Evolutionary conservation across 257 asterid species (phyloP).

Genomic region (Cynanchum wilfordii): DNA sequence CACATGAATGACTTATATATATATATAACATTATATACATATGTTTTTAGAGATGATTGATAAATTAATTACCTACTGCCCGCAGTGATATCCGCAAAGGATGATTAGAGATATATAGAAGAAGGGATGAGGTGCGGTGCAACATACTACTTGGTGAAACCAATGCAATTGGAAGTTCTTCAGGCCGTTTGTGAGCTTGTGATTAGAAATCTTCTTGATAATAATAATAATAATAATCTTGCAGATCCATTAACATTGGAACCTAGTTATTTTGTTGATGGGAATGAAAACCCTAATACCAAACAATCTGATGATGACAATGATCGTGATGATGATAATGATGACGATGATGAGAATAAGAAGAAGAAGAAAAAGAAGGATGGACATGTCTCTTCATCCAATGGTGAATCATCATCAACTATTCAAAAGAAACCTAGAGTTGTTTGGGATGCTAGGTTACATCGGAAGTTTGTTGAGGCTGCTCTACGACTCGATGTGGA

Average conservation of each 20-base stretch:
- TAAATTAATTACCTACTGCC: no score
- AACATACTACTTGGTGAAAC: constrained; percentile 67
- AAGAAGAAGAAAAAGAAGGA: no score
- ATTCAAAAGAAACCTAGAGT: constrained; percentile 60
- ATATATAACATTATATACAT: no score
- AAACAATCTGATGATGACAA: constrained; percentile 18
- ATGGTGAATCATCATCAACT: constrained; percentile 38
- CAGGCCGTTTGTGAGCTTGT: constrained; percentile 68
- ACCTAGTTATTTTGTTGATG: no score
- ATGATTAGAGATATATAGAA: constrained; percentile 45
- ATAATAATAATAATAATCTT: no score
- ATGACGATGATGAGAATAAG: no score
- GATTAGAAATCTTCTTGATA: constrained; percentile 27
- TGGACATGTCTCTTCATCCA: constrained; percentile 18
- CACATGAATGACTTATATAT: no score
- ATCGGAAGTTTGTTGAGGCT: constrained; percentile 52
- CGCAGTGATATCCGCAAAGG: constrained; percentile 52
- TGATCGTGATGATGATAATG: constrained; percentile 35
- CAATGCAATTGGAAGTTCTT: constrained; percentile 57
- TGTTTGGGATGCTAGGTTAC: constrained; percentile 63
- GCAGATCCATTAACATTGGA: no score
- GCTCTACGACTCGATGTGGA: constrained; percentile 59
- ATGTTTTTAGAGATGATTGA: no score
- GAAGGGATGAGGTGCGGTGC: constrained; percentile 76
- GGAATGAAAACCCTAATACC: no score